A percentile compares a stretch with the other conserved stretches of the same genome.
Conservation (phyloP, 116 monocot genomes). For the Dioscorea cayenensis region DNA sequence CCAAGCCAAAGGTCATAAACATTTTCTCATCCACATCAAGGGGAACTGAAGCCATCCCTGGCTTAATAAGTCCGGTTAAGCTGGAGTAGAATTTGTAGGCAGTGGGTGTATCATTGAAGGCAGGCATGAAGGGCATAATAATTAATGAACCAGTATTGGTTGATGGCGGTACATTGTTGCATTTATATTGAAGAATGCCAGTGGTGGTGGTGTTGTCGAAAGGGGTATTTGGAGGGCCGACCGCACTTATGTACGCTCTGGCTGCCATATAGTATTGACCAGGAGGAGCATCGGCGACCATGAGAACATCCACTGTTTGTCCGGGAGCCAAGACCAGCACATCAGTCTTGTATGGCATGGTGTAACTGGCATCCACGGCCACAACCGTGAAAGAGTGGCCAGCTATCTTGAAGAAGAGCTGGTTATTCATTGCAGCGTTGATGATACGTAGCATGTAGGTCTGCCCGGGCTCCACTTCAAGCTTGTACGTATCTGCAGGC, state of each 20-base stretch:
- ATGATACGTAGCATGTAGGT: constrained; percentile 56
- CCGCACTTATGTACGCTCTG: constrained; percentile 15
- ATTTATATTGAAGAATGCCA: constrained; percentile 35
- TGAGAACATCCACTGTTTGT: constrained; percentile 53
- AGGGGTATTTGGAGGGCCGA: neutral
- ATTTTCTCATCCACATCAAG: constrained; percentile 46
- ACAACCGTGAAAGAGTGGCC: constrained; percentile 48
- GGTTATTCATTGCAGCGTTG: constrained; percentile 56
- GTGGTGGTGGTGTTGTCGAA: constrained; percentile 51
- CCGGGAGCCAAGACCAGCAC: constrained; percentile 43
- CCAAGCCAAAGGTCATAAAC: constrained; percentile 52
- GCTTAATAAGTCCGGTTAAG: constrained; percentile 24
- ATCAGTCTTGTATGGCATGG: constrained; percentile 40
- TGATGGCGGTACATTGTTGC: too few relatives aligned
- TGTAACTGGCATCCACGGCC: constrained; percentile 50
- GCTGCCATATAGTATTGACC: constrained; percentile 53
- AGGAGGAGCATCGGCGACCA: constrained; percentile 27
- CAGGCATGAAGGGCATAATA: constrained; percentile 27
- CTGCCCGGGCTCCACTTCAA: constrained; percentile 23
- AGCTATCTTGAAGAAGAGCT: constrained; percentile 56
- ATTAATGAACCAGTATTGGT: neutral
- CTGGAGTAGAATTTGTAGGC: constrained; percentile 49
- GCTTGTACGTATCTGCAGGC: constrained; percentile 25
- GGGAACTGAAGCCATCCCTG: constrained; percentile 24
- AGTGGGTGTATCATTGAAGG: constrained; percentile 43